Base-by-base conservation (phyloP, 164 flowering plant genomes). In the Malania oleifera region DNA sequence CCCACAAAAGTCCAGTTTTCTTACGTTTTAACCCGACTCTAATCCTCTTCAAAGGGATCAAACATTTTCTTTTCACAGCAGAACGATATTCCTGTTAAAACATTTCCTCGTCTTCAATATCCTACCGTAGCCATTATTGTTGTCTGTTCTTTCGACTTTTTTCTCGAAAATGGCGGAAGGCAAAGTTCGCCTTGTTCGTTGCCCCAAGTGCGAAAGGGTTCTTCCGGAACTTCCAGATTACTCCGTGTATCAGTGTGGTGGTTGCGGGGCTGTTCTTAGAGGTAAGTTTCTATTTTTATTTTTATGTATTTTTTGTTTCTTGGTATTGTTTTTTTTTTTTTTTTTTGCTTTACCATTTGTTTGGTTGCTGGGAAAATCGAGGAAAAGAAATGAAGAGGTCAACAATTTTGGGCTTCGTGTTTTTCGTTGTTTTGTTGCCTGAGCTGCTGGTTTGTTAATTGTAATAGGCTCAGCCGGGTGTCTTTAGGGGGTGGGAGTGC, bases 201-300 rank as follows among this genome's bases (percentile, higher is more conserved):
- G 82, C 49, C 82, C 82, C 31, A 78, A 75, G 58, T 78, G 82
- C 37, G 68, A 75, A 40, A 75, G 73, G 59, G 72, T 78, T 38
- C 61, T 78, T 4, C 72, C 80, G 0, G 82, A 78, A 69, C 79
- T 65, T 2, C 68, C 69, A 19, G 75, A 73, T 61, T 75, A 66
- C 57, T 65, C 77, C 54, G 77, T 78, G 28, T 75, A 73, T 43
- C 77, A 66, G 60, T 78, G 82, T 49, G 80, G 82, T 46, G 80
- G 80, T n/a, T 78, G 82, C 13, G 80, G 80, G 26, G 70, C 76
- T 61, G 77, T 75, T 64, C 80, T 78, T 38, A 58, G 74, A 63
- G 82, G 82, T 75, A 63, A 13, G 15, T 10, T 17, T 27, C 13
- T 49, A 2, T 14, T 24, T 24, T 24, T 24, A 6, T 47, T 12